Evolutionary conservation across 768 basidiomycete genomes (phyloP), one percentile per base, ranked within the genome.

Genomic region (Cubamyces lactineus): DNA sequence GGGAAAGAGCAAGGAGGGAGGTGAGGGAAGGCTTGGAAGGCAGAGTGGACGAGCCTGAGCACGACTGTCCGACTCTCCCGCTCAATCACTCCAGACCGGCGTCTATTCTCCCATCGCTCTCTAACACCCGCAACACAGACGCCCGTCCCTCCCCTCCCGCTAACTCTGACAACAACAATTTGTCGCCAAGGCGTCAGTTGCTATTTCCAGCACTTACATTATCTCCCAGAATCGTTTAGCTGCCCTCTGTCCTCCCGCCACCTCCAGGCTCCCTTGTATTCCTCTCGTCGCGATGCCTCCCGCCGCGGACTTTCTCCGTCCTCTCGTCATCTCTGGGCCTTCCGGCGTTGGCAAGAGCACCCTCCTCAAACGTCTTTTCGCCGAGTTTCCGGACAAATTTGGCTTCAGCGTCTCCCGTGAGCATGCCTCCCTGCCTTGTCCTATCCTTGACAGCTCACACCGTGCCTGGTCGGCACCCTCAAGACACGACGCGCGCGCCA

Each of bases 291-390:
- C 63, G 51, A 75, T 74, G 68, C 61, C 74, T 13, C 67, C 71
- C 17, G 66, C 67, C n/a, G 62, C 66, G 1, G 75, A 81, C 64
- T 84, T 86, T 67, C 69, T 83, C 13, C 84, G 89, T 62, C 94
- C 95, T 3, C 86, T 97, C 53, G 86, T 97, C 45, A 80, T 96
- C 63, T 96, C 91, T 57, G 92, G 94, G 0, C 95, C 95, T 0
- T 95, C 93, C 1, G 95, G 96, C 61, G 92, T 95, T 2, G 96
- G 96, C 54, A 98, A 98, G 75, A 92, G 90, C 70, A 96, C 96
- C 0, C 85, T 98, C 34, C 83, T 98, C 52, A 80, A 80, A 53
- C 87, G 86, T 53, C 86, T 98, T 55, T 92, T 98, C 73, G 76
- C 75, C 28, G 89, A 93, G 34, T 85, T 83, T 72, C 94, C 94